Percentiles rank a stretch among this genome's conserved stretches.
phyloP scores from a whole-genome alignment of 164 flowering plant genomes.

The Stephania yunnanensis region DNA sequence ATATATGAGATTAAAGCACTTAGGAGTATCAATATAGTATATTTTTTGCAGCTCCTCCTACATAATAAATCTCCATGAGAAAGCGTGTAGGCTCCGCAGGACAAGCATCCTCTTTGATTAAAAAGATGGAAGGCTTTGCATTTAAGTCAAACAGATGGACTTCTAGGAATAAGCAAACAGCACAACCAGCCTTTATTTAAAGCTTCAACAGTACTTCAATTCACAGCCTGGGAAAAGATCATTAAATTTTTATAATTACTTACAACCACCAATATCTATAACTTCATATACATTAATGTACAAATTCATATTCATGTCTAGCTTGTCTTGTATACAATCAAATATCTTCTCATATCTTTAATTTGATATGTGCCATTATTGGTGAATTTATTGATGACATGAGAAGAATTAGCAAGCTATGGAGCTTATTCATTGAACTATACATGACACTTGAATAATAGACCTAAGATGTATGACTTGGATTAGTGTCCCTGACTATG shows the following conservation, averaged over 20 bases:
- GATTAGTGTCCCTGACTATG: too few relatives aligned
- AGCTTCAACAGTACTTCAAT: neutral
- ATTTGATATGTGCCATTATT: too few relatives aligned
- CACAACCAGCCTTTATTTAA: conserved; percentile 5
- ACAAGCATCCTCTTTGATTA: conserved; percentile 15
- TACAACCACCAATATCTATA: conserved; percentile 3
- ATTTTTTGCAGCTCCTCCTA: neutral
- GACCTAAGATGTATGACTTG: too few relatives aligned
- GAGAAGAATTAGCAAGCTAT: too few relatives aligned
- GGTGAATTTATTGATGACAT: too few relatives aligned
- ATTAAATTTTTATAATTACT: neutral
- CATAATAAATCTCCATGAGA: neutral
- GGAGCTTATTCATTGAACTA: too few relatives aligned
- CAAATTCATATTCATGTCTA: neutral
- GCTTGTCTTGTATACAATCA: too few relatives aligned
- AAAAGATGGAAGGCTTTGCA: conserved; percentile 18
- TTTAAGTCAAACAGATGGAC: conserved; percentile 31
- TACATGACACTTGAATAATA: too few relatives aligned
- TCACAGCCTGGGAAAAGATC: neutral
- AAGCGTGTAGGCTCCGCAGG: neutral
- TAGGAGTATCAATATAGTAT: neutral
- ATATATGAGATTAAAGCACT: neutral
- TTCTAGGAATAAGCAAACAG: conserved; percentile 32
- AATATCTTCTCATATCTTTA: too few relatives aligned
- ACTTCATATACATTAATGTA: too few relatives aligned